phyloP scores from a whole-genome alignment of 305 asterid species.

The Petunia hybrid region DNA sequence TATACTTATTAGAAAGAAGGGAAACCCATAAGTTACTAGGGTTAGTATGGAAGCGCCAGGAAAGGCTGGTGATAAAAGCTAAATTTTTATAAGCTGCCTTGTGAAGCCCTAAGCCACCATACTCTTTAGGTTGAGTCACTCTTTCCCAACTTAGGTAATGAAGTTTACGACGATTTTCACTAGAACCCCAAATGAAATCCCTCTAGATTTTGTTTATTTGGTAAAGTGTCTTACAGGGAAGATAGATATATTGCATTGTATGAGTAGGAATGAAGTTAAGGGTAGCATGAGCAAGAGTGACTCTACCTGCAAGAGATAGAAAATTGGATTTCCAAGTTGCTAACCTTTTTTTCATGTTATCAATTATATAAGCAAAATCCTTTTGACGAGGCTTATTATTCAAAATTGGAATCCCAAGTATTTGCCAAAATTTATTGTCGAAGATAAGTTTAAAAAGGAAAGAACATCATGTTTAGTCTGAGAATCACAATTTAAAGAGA shows the following conservation, averaged over 20 bases:
- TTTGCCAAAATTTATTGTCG: background rate
- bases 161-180: background rate
- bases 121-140: background rate
- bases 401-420: background rate
- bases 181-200: background rate
- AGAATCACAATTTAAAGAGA: background rate
- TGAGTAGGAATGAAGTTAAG: background rate
- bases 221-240: background rate
- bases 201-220: too few species aligned
- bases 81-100: background rate
- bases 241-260: too few species aligned
- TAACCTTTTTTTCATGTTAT: background rate
- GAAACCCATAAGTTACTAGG: too few species aligned
- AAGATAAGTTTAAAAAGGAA: background rate
- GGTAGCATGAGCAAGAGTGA: background rate
- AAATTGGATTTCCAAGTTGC: background rate
- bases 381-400: background rate
- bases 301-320: background rate
- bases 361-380: background rate
- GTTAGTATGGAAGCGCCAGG: too few species aligned
- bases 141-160: background rate
- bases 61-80: too few species aligned
- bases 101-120: background rate
- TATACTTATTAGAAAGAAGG: too few species aligned
- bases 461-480: background rate